Percentiles rank a stretch among this genome's conserved stretches.
phyloP scores from a whole-genome alignment of 2,329 filamentous ascomycete species.

The Penicillium sp. region DNA sequence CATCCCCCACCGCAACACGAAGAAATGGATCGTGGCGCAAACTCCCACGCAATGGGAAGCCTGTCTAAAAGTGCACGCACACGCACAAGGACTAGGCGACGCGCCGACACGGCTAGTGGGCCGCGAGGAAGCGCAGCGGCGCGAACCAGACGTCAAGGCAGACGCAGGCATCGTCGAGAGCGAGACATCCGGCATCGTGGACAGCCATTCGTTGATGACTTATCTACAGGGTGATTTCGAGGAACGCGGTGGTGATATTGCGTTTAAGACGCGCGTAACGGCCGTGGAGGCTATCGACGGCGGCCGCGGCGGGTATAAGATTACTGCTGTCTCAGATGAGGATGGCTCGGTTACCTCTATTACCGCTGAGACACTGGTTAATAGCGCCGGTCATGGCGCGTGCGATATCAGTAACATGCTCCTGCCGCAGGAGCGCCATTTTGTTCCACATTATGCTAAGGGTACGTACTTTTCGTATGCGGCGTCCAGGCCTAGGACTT shows the following conservation, averaged over 20 bases:
- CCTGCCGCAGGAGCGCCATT: slow-evolving; percentile 51
- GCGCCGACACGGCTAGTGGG: slow-evolving; percentile 67
- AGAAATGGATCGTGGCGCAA: slow-evolving; percentile 96
- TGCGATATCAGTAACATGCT: slow-evolving; percentile 79
- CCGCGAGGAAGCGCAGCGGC: slow-evolving; percentile 56
- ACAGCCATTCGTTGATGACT: slow-evolving; percentile 81
- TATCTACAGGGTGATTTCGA: slow-evolving; percentile 74
- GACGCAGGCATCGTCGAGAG: slow-evolving; percentile 74
- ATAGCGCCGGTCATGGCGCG: slow-evolving; percentile 79
- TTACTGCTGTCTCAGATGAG: slow-evolving; percentile 52
- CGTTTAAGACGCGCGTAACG: slow-evolving; percentile 65
- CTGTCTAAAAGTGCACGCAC: slow-evolving; percentile 51
- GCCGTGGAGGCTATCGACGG: slow-evolving; percentile 51
- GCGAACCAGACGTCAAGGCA: slow-evolving; percentile 75
- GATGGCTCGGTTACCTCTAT: slow-evolving; percentile 52
- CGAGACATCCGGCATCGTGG: slow-evolving; percentile 83
- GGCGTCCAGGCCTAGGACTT: slow-evolving; percentile 61
- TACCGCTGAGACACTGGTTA: slow-evolving; percentile 74
- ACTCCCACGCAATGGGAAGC: slow-evolving; percentile 65
- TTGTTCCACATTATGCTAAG: slow-evolving; percentile 77
- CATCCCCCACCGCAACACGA: slow-evolving; percentile 71
- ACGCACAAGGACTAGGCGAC: slow-evolving; percentile 57
- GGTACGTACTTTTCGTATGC: slow-evolving; percentile 91
- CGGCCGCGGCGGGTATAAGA: slow-evolving; percentile 65
- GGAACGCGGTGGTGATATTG: slow-evolving; percentile 70